Evolutionary conservation across 2,329 filamentous ascomycete genomes (phyloP).

Genomic region (Aureobasidium melanogenum): DNA sequence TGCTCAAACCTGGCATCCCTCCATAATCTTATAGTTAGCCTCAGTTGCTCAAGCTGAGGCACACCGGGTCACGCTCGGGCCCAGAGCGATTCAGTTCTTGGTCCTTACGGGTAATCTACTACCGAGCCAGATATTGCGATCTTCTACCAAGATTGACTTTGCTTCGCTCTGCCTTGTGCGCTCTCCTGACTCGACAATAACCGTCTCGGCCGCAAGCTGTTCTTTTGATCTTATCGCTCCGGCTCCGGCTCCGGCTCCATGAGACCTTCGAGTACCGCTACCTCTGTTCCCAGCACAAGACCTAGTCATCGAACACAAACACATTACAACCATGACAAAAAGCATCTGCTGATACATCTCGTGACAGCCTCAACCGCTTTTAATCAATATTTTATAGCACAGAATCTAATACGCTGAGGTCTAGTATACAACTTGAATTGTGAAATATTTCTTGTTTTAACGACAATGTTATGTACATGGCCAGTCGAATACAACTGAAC

Average conservation of each 20-base stretch:
- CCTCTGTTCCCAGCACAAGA: neutral
- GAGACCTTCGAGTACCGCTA: neutral
- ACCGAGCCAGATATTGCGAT: neutral
- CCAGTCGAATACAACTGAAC: neutral
- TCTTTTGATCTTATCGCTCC: no score
- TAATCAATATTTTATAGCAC: neutral
- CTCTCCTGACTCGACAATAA: neutral
- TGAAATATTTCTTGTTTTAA: neutral
- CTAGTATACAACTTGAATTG: neutral
- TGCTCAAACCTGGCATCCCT: neutral
- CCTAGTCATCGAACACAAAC: neutral
- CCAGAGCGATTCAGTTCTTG: neutral
- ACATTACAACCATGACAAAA: neutral
- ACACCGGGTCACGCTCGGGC: neutral
- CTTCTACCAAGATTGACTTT: neutral
- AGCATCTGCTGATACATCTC: neutral
- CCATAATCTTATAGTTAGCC: neutral
- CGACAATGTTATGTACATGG: neutral
- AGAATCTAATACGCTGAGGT: neutral
- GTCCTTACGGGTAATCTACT: slow-evolving; percentile 2
- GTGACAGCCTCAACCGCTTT: neutral
- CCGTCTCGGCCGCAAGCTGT: neutral
- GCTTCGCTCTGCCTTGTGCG: neutral
- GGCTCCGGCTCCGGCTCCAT: neutral
- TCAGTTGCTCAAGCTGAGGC: slow-evolving; percentile 4